A percentile compares a stretch with the other conserved stretches of the same genome.
phyloP scores from a whole-genome alignment of 2,329 filamentous ascomycete species.

The Pseudopithomyces maydicus region DNA sequence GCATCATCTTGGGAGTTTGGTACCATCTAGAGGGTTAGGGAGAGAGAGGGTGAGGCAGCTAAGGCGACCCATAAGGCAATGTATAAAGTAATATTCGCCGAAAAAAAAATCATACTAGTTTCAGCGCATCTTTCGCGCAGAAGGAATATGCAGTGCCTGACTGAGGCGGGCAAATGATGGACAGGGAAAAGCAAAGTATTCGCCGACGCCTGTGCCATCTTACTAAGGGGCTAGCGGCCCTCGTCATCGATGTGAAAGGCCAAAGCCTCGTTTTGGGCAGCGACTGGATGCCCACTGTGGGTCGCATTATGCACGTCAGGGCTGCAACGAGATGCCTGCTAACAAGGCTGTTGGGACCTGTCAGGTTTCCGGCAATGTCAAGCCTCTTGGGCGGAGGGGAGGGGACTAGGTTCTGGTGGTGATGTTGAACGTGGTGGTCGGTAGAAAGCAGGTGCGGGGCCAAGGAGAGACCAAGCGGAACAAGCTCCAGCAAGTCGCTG shows the following conservation, averaged over 20 bases:
- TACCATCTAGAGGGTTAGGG: conserved; percentile 18
- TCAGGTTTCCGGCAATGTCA: neutral
- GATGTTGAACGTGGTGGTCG: neutral
- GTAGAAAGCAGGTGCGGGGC: conserved; percentile 11
- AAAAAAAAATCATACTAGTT: neutral
- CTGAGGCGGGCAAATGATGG: neutral
- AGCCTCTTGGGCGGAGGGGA: neutral
- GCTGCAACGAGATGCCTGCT: neutral
- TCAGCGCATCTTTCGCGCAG: neutral
- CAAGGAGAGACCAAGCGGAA: conserved; percentile 21
- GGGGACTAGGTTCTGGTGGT: neutral
- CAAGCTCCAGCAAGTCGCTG: conserved; percentile 20
- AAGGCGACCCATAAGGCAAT: neutral
- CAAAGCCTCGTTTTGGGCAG: conserved; percentile 4
- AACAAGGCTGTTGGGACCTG: neutral
- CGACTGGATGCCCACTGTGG: neutral
- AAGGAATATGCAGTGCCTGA: neutral
- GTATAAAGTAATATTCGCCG: neutral
- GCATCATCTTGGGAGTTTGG: conserved; percentile 40
- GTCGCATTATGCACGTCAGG: conserved; percentile 4
- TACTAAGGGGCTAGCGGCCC: conserved; percentile 1
- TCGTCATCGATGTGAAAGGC: conserved; percentile 5
- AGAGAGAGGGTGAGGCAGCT: neutral
- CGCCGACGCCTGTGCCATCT: neutral
- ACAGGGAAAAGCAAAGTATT: neutral